Evolutionary conservation across 352 stramenopile species (phyloP).

Genomic region (Phytophthora tubulina): DNA sequence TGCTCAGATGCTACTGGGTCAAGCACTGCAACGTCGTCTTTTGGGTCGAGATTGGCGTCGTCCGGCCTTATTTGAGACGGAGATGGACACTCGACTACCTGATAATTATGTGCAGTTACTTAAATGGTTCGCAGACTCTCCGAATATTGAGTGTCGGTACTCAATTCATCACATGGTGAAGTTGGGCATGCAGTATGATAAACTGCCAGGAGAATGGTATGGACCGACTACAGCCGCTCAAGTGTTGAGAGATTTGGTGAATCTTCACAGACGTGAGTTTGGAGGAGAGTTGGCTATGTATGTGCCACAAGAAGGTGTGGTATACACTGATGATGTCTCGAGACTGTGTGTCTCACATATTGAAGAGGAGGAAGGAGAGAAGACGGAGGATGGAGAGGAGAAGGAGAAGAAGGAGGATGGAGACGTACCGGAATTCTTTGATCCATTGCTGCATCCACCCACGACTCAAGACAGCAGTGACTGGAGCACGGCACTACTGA

Average conservation of each 20-base stretch:
- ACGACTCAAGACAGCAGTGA: conserved; percentile 50
- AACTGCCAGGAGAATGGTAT: conserved; percentile 94
- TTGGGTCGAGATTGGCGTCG: conserved; percentile 62
- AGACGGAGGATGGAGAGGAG: conserved; percentile 7
- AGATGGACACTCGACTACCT: conserved; percentile 47
- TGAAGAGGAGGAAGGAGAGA: conserved; percentile 31
- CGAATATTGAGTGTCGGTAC: conserved; percentile 74
- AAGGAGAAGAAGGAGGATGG: conserved; percentile 5
- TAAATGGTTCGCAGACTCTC: conserved; percentile 88
- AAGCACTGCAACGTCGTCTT: conserved; percentile 88
- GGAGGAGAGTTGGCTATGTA: conserved; percentile 71
- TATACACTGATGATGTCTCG: conserved; percentile 83
- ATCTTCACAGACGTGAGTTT: conserved; percentile 65
- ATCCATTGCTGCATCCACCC: conserved; percentile 85
- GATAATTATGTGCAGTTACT: conserved; percentile 69
- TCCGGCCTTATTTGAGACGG: conserved; percentile 39
- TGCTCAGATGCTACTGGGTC: conserved; percentile 95
- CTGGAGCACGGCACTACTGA: conserved; percentile 91
- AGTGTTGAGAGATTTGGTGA: conserved; percentile 90
- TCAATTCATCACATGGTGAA: conserved; percentile 94
- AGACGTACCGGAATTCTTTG: conserved; percentile 66
- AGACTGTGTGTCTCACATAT: conserved; percentile 78
- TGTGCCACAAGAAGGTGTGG: conserved; percentile 84
- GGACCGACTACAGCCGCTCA: conserved; percentile 90
- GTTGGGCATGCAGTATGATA: conserved; percentile 92